Evolutionary conservation across 352 stramenopile genomes (phyloP).

Genomic region (Phytophthora cryptogea): DNA sequence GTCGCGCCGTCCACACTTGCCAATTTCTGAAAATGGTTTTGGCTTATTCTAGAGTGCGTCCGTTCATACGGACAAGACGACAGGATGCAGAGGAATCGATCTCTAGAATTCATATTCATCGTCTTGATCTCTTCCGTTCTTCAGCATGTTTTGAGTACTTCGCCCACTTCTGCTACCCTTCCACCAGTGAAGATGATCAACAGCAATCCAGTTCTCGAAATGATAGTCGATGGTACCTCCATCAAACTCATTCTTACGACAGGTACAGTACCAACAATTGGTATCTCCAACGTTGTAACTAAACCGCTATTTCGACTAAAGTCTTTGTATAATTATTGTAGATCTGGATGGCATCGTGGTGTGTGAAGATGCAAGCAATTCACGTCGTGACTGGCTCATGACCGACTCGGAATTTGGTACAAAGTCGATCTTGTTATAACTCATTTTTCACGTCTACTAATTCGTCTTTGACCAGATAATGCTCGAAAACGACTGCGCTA

Average conservation of each 20-base stretch:
- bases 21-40: no score
- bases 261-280: conserved; percentile 20
- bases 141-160: neutral
- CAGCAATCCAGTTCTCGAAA: conserved; percentile 27
- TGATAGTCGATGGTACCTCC: conserved; percentile 15
- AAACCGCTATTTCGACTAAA: neutral
- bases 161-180: neutral
- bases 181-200: conserved; percentile 29
- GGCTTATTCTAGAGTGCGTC: conserved; percentile 20
- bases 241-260: conserved; percentile 26
- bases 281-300: neutral
- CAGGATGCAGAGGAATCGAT: conserved; percentile 5
- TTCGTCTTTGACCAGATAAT: conserved; percentile 41
- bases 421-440: neutral
- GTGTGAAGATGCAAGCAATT: conserved; percentile 25
- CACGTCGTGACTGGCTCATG: conserved; percentile 30
- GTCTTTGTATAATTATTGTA: conserved; percentile 1
- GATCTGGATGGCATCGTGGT: conserved; percentile 33
- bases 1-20: no score
- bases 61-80: conserved; percentile 4
- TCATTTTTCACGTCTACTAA: neutral
- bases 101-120: neutral
- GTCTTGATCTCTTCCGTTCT: neutral
- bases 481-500: conserved; percentile 56
- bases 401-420: conserved; percentile 32